phyloP scores from a whole-genome alignment of 805 yeast genomes.

The Metschnikowia amazonensis region DNA sequence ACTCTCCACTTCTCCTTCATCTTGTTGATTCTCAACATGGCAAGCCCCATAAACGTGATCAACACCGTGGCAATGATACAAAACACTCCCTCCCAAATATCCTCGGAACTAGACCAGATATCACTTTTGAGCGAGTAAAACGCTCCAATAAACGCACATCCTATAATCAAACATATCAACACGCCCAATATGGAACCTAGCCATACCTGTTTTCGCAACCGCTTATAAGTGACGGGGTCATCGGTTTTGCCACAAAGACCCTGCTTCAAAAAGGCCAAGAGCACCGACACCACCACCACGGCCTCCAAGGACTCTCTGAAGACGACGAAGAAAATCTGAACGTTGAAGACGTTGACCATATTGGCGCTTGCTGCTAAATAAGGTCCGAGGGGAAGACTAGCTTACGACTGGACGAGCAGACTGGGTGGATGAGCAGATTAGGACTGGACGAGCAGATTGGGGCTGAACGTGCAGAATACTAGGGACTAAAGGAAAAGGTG shows the following conservation, averaged over 20 bases:
- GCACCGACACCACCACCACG: constrained; percentile 81
- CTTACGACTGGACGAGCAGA: not conserved
- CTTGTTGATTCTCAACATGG: constrained; percentile 91
- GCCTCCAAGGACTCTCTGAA: constrained; percentile 95
- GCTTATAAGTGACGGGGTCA: constrained; percentile 54
- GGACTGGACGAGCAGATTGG: not conserved
- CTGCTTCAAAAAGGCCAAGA: constrained; percentile 86
- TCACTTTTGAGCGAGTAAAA: constrained; percentile 78
- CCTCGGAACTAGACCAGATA: constrained; percentile 84
- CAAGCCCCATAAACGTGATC: constrained; percentile 91
- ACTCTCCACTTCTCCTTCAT: constrained; percentile 97
- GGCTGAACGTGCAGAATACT: not conserved
- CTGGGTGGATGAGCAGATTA: not conserved
- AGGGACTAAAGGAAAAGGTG: too few species aligned
- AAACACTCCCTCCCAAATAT: constrained; percentile 95
- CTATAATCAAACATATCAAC: constrained; percentile 72
- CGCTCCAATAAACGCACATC: constrained; percentile 92
- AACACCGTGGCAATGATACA: constrained; percentile 84
- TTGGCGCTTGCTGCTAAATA: constrained; percentile 1
- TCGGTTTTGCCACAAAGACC: constrained; percentile 58
- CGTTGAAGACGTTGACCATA: constrained; percentile 60
- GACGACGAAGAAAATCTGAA: constrained; percentile 79
- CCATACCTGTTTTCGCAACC: constrained; percentile 78
- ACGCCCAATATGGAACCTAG: constrained; percentile 71
- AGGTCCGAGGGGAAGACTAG: not conserved